Base-by-base conservation (phyloP, 1,284 basidiomycete genomes). In the Inonotus hispidus region DNA sequence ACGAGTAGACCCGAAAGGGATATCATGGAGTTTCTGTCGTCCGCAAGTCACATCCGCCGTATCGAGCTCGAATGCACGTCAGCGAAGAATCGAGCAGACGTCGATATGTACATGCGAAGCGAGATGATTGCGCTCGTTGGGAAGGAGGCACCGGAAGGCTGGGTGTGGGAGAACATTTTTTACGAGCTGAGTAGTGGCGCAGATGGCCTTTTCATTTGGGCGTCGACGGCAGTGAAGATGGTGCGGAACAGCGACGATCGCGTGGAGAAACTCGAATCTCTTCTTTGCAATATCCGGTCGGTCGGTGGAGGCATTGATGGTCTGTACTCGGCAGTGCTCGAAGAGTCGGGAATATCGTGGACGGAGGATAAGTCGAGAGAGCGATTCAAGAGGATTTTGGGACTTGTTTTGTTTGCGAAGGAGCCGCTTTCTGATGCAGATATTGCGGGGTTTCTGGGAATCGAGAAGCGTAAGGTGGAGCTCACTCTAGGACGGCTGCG, bases 151-250 rank as follows among this genome's bases (percentile, higher is more conserved):
- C 38, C 38, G 2, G n/a, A 39, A n/a, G 38, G 38, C 7, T 39
- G 38, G 38, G 38, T 2, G 7, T 39, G 38, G 38, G 38, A 39
- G 2, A 3, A n/a, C 7, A n/a, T 43, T 14, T 14, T 27, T 8
- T 1, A 35, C 13, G 16, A 7, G 11, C 55, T 56, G 6, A 3
- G 8, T 3, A 16, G 45, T 11, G 41, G 16, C 3, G 43, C 56
- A 32, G 25, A 47, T 8, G 56, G 56, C 11, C 38, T 58, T 8
- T 58, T 58, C 27, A 47, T 50, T 2, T 58, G 56, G 56, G 46
- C 46, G 8, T 47, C 29, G 2, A 58, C 56, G 2, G 56, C 29
- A 8, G 56, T 58, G 2, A 37, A 53, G 25, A 27, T 58, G 29
- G 45, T 58, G 16, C 7, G 6, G 6, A 27, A 54, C 2, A 14